phyloP scores from a whole-genome alignment of 2,329 filamentous ascomycete species.

The Aureobasidium leucospermi region DNA sequence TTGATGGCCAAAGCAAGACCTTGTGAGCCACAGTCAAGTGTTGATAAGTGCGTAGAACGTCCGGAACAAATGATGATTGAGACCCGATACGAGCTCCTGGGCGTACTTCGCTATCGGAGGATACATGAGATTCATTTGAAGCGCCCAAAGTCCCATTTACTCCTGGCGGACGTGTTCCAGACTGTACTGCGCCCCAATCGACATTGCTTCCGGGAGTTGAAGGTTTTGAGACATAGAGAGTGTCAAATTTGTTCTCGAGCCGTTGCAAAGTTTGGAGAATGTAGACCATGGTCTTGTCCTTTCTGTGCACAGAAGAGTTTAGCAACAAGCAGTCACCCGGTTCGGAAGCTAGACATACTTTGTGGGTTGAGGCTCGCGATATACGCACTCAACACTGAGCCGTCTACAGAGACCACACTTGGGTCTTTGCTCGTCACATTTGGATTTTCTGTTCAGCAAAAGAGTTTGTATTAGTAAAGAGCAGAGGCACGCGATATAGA shows the following conservation, averaged over 20 bases:
- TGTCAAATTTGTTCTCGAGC: constrained; percentile 52
- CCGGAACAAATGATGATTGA: background rate
- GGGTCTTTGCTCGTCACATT: constrained; percentile 56
- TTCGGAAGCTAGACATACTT: constrained; percentile 43
- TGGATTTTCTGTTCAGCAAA: constrained; percentile 48
- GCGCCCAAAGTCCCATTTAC: background rate
- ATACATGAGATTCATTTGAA: background rate
- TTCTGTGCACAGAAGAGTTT: constrained; percentile 34
- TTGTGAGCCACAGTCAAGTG: constrained; percentile 42
- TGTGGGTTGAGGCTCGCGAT: constrained; percentile 54
- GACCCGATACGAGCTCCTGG: background rate
- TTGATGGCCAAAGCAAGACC: constrained; percentile 42
- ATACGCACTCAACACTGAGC: constrained; percentile 52
- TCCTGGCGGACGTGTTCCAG: background rate
- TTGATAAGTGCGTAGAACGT: constrained; percentile 12
- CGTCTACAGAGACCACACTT: constrained; percentile 54
- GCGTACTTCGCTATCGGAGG: background rate
- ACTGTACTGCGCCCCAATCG: background rate
- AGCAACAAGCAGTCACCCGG: background rate
- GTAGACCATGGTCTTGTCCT: constrained; percentile 56
- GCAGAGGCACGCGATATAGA: background rate
- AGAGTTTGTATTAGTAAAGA: background rate
- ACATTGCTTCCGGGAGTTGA: constrained; percentile 18
- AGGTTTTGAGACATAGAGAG: constrained; percentile 19
- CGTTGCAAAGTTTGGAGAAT: constrained; percentile 51